Percentiles rank a stretch among this genome's conserved stretches.
Conservation (phyloP, 495 filamentous ascomycete genomes). For the Penicillium cosmopolitanum region DNA sequence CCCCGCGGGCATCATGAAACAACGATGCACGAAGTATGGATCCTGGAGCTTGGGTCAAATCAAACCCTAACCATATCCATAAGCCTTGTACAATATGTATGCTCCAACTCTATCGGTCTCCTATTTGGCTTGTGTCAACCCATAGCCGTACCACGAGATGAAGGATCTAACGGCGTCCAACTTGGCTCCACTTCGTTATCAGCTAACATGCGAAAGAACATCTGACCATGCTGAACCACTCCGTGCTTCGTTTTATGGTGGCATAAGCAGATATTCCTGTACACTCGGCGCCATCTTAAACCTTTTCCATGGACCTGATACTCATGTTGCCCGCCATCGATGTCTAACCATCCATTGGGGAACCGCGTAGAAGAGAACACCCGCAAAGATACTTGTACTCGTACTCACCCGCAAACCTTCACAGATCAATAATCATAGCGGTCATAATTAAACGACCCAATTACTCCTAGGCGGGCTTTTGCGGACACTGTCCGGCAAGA, state of each 20-base stretch:
- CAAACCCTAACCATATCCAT: neutral
- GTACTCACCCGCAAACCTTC: neutral
- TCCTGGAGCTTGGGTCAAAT: constrained; percentile 2
- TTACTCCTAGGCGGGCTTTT: neutral
- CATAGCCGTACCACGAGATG: neutral
- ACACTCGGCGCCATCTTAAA: neutral
- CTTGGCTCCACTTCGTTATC: neutral
- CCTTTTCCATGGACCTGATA: neutral
- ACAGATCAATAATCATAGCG: neutral
- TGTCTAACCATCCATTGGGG: neutral
- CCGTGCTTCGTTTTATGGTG: neutral
- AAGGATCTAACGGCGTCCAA: neutral
- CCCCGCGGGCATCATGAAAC: constrained; percentile 7
- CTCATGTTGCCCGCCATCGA: neutral
- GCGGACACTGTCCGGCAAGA: neutral
- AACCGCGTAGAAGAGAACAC: neutral
- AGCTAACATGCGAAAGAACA: neutral
- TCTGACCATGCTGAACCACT: neutral
- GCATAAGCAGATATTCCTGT: neutral
- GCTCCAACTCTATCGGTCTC: neutral
- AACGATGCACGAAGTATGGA: neutral
- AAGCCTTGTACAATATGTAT: neutral
- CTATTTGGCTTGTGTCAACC: neutral
- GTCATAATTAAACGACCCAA: neutral
- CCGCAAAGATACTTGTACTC: neutral